Evolutionary conservation across 225 moss, liverwort and hornwort species (phyloP), one percentile per base, ranked within the genome.

Genomic region (Sphagnum contortum): DNA sequence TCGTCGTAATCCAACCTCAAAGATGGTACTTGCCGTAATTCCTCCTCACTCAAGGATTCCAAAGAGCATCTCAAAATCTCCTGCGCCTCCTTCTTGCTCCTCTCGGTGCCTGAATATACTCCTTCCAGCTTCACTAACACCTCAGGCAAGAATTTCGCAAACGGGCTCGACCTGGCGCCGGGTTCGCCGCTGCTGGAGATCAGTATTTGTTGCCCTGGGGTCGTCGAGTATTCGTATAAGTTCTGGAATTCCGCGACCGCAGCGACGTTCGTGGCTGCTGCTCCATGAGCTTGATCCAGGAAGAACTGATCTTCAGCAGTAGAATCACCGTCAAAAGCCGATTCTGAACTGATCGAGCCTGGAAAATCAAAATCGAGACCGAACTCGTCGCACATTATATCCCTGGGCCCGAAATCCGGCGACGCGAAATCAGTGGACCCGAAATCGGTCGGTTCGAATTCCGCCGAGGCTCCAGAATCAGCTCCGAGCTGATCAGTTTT

Each of bases 1-100:
- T 96, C 95, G 6, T 76, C 88, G 48, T 81, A 92, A 51, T 96
- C 83, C 48, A 96, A 68, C 6, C 88, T 78, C 46, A 90, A 61
- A 2, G 84, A 77, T 0, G 92, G 95, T 3, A 76, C 70, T 2
- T 73, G 83, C 64, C 81, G 75, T 8, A 76, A 48, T 45, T 86
- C 83, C 53, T 78, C 48, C 45, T 79, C 72, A 29, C 49, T 72
- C 50, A 61, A 63, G 3, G 71, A 74, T 50, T 80, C 77, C 3
- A 80, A 48, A 44, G 83, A 79, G 64, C 72, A 79, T 44, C 67
- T 71, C 44, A 80, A 5, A 1, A 77, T 76, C 3, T 77, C 84
- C 0, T 75, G 81, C 14, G 81, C 72, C 66, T 84, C 80, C 64
- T 66, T 68, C 73, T 79, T 69, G 63, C 51, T 12, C 47, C 48